Evolutionary conservation across 805 yeast species (phyloP), one percentile per base, ranked within the genome.

Genomic region (Naumovozyma castellii): DNA sequence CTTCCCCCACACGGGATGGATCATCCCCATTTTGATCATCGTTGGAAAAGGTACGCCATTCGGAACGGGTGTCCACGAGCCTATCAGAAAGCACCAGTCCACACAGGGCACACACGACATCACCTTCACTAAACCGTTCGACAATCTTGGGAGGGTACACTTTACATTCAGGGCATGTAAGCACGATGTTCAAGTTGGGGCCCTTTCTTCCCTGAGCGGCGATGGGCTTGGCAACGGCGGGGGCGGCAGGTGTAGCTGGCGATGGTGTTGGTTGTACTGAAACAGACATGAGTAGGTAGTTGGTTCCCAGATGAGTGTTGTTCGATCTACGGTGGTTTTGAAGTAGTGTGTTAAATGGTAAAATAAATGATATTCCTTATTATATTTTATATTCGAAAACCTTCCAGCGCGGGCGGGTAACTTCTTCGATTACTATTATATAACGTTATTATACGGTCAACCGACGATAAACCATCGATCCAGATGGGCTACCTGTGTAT

Each of bases 1-100:
- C 97, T 58, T 88, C 97, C 62, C 98, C 98, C 47, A 90, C 98
- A 84, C 98, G 97, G 49, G 92, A 80, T 3, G 98, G 98, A 61
- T 90, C 98, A 62, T 87, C 97, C 53, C 94, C 95, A 51, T 90
- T 92, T 61, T 90, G 97, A 62, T 90, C 98, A 61, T 90, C 98
- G 58, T 92, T 92, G 43, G 94, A 81, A 61, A 90, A 90, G 2
- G 98, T 92, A 69, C 98, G 84, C 98, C 98, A 90, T 69, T 90
- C 98, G 1, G 96, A 85, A 50, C 97, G 72, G 3, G 95, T 88
- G 56, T 90, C 98, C 22, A 90, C 95, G 38, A 90, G 80, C 47
- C 88, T 73, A 58, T 87, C 95, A 50, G 95, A 84, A 18, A 92
- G 72, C 1, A 90, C 97, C 42, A 92, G 69, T 2, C 98, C 98